Conservation (phyloP, 2,329 filamentous ascomycete genomes). For the Didymella lethalis region DNA sequence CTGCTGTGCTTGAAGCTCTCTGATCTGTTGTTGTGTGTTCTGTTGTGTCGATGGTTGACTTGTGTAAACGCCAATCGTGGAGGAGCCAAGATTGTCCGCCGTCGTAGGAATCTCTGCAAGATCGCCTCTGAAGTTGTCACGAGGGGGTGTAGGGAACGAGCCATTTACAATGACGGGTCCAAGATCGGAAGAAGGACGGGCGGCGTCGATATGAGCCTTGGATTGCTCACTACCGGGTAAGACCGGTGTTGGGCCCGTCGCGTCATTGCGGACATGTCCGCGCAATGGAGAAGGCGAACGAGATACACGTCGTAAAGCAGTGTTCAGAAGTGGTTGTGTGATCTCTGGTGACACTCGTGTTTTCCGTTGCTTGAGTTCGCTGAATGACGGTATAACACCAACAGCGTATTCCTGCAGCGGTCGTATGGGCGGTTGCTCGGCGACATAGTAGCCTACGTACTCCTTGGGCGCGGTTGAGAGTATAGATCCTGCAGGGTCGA, state of each 20-base stretch:
- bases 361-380: conserved; percentile 52
- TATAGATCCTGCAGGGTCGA: conserved; percentile 30
- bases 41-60: conserved; percentile 37
- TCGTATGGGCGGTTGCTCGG: conserved; percentile 52
- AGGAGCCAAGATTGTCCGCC: conserved; percentile 23
- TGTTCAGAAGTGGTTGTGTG: conserved; percentile 49
- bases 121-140: conserved; percentile 38
- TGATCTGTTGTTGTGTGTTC: conserved; percentile 39
- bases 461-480: conserved; percentile 57
- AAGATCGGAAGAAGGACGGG: conserved; percentile 38
- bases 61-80: conserved; percentile 35
- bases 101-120: conserved; percentile 34
- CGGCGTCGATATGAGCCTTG: conserved; percentile 41
- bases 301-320: conserved; percentile 47
- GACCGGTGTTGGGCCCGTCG: conserved; percentile 36
- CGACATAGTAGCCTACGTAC: conserved; percentile 60
- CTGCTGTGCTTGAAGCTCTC: conserved; percentile 42
- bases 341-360: conserved; percentile 55
- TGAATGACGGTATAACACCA: conserved; percentile 48
- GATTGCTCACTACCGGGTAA: conserved; percentile 27
- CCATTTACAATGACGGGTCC: conserved; percentile 53
- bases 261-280: conserved; percentile 53
- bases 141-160: conserved; percentile 46
- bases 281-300: conserved; percentile 59
- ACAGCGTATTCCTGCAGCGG: conserved; percentile 51